Conservation (phyloP, 768 basidiomycete species). For the Dioszegia aurantiaca region DNA sequence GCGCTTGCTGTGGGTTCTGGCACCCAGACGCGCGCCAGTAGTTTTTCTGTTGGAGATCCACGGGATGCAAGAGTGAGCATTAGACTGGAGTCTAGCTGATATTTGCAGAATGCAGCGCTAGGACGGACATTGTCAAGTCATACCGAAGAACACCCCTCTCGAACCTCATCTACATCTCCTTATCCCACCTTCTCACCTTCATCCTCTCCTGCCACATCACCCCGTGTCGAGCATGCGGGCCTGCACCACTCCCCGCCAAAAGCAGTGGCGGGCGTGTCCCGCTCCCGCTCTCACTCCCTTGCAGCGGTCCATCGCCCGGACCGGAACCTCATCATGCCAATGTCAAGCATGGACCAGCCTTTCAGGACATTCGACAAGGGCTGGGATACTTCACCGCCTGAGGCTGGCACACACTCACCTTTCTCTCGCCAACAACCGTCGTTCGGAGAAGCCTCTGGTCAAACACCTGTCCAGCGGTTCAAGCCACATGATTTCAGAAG, state of each 20-base stretch:
- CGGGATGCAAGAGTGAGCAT: slow-evolving; percentile 40
- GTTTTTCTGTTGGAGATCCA: slow-evolving; percentile 42
- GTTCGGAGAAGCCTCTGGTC: slow-evolving; percentile 8
- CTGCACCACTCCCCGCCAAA: slow-evolving; percentile 42
- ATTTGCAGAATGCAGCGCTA: slow-evolving; percentile 22
- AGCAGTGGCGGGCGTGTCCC: slow-evolving; percentile 37
- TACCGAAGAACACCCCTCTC: slow-evolving; percentile 39
- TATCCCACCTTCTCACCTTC: slow-evolving; percentile 48
- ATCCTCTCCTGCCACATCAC: slow-evolving; percentile 39
- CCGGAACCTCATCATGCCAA: slow-evolving; percentile 28
- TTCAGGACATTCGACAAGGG: slow-evolving; percentile 24
- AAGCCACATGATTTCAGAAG: slow-evolving; percentile 7
- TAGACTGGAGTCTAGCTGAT: slow-evolving; percentile 14
- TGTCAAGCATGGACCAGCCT: slow-evolving; percentile 34
- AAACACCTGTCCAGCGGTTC: background rate
- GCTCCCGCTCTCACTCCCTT: slow-evolving; percentile 45
- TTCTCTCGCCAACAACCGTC: slow-evolving; percentile 35
- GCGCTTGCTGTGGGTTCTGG: slow-evolving; percentile 24
- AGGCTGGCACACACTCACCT: slow-evolving; percentile 41
- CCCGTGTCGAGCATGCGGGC: slow-evolving; percentile 15
- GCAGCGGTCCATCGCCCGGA: slow-evolving; percentile 42
- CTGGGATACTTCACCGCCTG: slow-evolving; percentile 28
- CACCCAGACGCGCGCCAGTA: slow-evolving; percentile 43
- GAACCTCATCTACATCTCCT: slow-evolving; percentile 38
- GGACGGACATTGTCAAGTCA: slow-evolving; percentile 38